phyloP scores from a whole-genome alignment of 768 basidiomycete species.

The Favolaschia claudopus region DNA sequence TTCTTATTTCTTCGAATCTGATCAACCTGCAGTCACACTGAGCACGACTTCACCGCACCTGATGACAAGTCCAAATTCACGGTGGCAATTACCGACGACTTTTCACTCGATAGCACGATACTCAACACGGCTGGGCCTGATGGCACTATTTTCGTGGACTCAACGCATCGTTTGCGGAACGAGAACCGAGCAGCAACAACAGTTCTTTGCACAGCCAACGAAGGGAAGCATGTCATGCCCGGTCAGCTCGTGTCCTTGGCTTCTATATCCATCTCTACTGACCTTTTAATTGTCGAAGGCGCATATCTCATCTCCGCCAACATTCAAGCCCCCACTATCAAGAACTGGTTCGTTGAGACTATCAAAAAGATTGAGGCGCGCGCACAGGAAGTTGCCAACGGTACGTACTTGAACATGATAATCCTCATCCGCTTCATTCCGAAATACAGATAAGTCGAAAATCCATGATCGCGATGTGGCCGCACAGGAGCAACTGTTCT shows the following conservation, averaged over 20 bases:
- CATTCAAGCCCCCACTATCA: background rate
- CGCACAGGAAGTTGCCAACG: too few relatives aligned
- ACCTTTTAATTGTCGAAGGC: background rate
- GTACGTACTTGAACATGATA: too few relatives aligned
- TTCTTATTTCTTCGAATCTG: too few relatives aligned
- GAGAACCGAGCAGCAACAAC: background rate
- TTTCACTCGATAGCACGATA: background rate
- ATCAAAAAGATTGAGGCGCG: too few relatives aligned
- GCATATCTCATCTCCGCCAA: slow-evolving; percentile 1
- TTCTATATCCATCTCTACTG: too few relatives aligned
- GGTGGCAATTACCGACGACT: background rate
- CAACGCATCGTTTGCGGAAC: background rate
- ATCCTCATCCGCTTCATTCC: too few relatives aligned
- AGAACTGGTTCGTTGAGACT: too few relatives aligned
- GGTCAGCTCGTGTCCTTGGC: background rate
- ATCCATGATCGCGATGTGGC: too few relatives aligned
- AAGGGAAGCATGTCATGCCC: background rate
- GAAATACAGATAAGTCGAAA: too few relatives aligned
- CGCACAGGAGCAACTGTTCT: too few relatives aligned
- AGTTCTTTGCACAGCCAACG: background rate
- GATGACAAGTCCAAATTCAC: background rate
- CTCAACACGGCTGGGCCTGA: background rate
- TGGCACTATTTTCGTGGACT: too few relatives aligned
- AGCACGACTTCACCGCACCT: background rate
- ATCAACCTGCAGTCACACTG: background rate